Conservation (phyloP, 495 filamentous ascomycete species). For the Cudoniella acicularis region DNA sequence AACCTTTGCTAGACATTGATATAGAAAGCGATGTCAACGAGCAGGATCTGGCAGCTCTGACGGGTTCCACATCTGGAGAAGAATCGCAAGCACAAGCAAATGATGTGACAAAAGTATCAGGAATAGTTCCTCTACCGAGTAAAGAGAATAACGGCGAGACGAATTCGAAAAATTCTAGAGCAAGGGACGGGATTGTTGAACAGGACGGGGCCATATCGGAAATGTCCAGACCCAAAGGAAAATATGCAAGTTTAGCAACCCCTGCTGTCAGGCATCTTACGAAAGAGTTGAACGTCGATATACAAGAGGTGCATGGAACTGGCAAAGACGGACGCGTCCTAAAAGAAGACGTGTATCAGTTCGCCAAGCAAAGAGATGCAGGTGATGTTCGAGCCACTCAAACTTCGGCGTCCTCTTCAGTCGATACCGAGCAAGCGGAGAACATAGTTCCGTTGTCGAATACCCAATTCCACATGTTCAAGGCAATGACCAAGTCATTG, state of each 20-base stretch:
- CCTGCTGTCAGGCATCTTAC: slow-evolving; percentile 88
- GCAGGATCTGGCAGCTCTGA: slow-evolving; percentile 41
- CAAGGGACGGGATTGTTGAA: not conserved
- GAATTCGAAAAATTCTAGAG: not conserved
- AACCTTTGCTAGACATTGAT: slow-evolving; percentile 77
- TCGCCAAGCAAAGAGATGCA: slow-evolving; percentile 45
- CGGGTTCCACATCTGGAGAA: slow-evolving; percentile 10
- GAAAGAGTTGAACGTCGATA: slow-evolving; percentile 71
- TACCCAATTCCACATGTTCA: slow-evolving; percentile 93
- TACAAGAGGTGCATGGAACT: slow-evolving; percentile 73
- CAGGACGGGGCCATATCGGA: not conserved
- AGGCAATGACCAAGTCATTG: slow-evolving; percentile 92
- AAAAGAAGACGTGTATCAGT: slow-evolving; percentile 90
- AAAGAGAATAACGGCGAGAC: not conserved
- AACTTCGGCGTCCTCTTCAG: slow-evolving; percentile 9
- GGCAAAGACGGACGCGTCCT: slow-evolving; percentile 88
- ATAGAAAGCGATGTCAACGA: slow-evolving; percentile 51
- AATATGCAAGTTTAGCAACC: slow-evolving; percentile 72
- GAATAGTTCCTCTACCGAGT: not conserved
- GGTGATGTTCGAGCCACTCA: slow-evolving; percentile 1
- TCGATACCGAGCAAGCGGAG: slow-evolving; percentile 55
- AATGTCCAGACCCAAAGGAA: slow-evolving; percentile 30
- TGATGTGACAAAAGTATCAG: not conserved
- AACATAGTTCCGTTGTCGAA: slow-evolving; percentile 62
- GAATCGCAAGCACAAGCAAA: slow-evolving; percentile 10